Evolutionary conservation across 2,329 filamentous ascomycete genomes (phyloP), one percentile per base, ranked within the genome.

Genomic region (Boeremia lycopersici): DNA sequence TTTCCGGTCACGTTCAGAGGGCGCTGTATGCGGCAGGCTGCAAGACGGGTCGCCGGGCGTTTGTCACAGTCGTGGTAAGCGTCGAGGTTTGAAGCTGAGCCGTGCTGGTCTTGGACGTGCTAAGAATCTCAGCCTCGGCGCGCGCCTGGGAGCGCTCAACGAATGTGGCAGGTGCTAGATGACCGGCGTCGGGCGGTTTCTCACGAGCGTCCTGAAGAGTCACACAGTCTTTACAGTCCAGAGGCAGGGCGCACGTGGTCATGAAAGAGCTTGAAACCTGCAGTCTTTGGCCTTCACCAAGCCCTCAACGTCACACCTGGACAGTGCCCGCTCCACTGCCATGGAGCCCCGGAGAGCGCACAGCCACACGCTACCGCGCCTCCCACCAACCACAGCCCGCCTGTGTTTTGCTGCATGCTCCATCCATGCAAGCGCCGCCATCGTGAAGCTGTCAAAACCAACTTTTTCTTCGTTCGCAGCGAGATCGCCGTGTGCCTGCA

Each of bases 401-500:
- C 19, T 41, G 40, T 50, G 42, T 19, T 23, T 13, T 26, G 26
- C 48, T 54, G 47, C 59, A 54, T 48, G 55, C 57, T 47, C 25
- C 53, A 62, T 54, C 56, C 57, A 44, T 53, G 54, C 59, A 57
- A 40, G 23, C 29, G 41, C n/a, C 29, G 13, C 35, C 45, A 50
- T 42, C 45, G 35, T 43, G 34, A 54, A 56, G 30, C 51, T 50
- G 51, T 44, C 54, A 45, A 53, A 33, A 45, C 41, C 59, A 60
- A 51, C 54, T 56, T 49, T 59, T 38, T 49, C 42, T 46, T 49
- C 48, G 47, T 50, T 58, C 43, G 47, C 60, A 29, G 35, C 48
- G 29, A 39, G 59, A 71, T 69, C 63, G 56, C 55, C 63, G 42
- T 31, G 62, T 62, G 62, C 69, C 66, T 73, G 69, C 69, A 70